Conservation (phyloP, 805 yeast genomes). For the Hanseniaspora pseudoguilliermondii region DNA sequence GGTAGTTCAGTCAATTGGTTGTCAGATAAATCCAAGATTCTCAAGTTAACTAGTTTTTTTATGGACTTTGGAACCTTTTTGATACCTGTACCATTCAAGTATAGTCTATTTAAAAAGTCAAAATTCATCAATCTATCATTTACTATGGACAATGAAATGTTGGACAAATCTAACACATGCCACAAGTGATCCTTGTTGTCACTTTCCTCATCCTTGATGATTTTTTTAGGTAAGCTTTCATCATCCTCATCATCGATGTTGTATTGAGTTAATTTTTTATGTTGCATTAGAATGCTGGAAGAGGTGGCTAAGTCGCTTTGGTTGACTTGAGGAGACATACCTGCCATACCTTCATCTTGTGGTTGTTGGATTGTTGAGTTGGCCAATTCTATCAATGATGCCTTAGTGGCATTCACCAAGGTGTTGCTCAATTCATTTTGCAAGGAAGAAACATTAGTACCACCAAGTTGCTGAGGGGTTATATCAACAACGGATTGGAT, state of each 20-base stretch:
- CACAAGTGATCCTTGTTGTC: slow-evolving; percentile 56
- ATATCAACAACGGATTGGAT: slow-evolving; percentile 29
- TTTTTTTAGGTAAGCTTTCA: slow-evolving; percentile 47
- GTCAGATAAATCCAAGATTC: slow-evolving; percentile 74
- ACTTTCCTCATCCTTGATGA: slow-evolving; percentile 27
- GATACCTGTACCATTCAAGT: slow-evolving; percentile 74
- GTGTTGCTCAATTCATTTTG: slow-evolving; percentile 11
- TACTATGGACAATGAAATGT: slow-evolving; percentile 64
- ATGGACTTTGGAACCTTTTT: slow-evolving; percentile 54
- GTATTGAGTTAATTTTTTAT: slow-evolving; percentile 31
- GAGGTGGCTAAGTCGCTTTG: slow-evolving; percentile 18
- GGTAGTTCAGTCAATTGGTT: slow-evolving; percentile 67
- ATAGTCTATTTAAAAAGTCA: slow-evolving; percentile 72
- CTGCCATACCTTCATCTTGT: neutral
- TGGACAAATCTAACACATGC: slow-evolving; percentile 87
- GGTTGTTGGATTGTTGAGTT: slow-evolving; percentile 6
- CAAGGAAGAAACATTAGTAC: slow-evolving; percentile 3
- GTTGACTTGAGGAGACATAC: slow-evolving; percentile 16
- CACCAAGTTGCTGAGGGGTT: slow-evolving; percentile 15
- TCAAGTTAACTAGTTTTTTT: slow-evolving; percentile 53
- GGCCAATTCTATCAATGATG: slow-evolving; percentile 12
- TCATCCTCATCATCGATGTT: slow-evolving; percentile 46
- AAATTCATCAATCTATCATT: slow-evolving; percentile 69
- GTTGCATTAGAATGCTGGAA: slow-evolving; percentile 26
- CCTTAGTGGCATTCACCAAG: slow-evolving; percentile 12